phyloP scores from a whole-genome alignment of 208 protist species.

The Leishmania turanica region DNA sequence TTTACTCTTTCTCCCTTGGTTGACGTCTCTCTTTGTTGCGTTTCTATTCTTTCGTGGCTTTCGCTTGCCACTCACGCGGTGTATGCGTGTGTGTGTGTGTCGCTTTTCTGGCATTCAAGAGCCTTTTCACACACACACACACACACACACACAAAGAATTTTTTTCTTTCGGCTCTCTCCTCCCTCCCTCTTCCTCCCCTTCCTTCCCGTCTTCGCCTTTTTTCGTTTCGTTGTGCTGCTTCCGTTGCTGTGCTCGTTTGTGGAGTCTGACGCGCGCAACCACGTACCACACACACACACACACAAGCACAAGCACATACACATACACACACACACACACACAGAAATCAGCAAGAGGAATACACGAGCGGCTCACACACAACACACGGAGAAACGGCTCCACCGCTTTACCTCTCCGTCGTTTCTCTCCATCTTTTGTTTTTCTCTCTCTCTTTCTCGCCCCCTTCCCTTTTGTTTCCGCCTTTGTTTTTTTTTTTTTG shows the following conservation, averaged over 20 bases:
- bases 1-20: background rate
- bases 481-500: background rate
- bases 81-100: background rate
- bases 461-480: no score
- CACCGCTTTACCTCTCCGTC: background rate
- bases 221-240: background rate
- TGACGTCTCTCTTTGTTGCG: background rate
- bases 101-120: background rate
- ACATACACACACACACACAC: background rate
- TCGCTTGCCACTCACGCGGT: no score
- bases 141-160: no score
- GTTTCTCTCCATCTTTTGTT: background rate
- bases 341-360: background rate
- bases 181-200: no score
- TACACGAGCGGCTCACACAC: background rate
- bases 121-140: no score
- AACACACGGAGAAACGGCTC: background rate
- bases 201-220: background rate
- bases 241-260: background rate
- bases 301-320: no score
- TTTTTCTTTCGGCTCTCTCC: no score
- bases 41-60: background rate
- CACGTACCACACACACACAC: no score
- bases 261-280: background rate
- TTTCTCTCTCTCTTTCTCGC: no score